Evolutionary conservation across 768 basidiomycete species (phyloP).

Genomic region (Russula earlei): DNA sequence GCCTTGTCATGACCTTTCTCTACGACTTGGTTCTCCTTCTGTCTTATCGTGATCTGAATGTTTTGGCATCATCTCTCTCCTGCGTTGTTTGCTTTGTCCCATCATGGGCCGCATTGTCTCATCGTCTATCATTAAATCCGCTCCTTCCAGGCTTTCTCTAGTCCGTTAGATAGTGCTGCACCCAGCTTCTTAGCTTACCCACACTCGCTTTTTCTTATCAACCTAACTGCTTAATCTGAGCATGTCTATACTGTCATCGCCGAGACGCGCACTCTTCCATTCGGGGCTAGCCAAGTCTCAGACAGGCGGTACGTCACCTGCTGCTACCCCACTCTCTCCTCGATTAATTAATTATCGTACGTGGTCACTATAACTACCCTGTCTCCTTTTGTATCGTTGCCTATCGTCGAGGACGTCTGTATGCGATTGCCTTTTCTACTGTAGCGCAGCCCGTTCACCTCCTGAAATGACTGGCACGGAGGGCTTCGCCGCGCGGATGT

Average conservation of each 20-base stretch:
- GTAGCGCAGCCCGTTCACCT: background rate
- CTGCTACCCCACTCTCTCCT: background rate
- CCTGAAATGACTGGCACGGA: too few species aligned
- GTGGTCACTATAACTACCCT: constrained; percentile 15
- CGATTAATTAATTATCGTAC: constrained; percentile 3
- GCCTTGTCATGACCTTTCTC: constrained; percentile 1
- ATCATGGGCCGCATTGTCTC: background rate
- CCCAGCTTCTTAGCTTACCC: background rate
- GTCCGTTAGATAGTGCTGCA: constrained; percentile 1
- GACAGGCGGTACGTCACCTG: background rate
- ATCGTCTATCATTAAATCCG: constrained; percentile 4
- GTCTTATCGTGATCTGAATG: background rate
- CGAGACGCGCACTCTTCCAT: background rate
- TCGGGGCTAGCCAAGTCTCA: background rate
- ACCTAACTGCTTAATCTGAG: background rate
- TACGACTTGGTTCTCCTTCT: background rate
- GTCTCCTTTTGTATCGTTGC: constrained; percentile 14
- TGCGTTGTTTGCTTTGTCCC: background rate
- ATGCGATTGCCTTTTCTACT: constrained; percentile 2
- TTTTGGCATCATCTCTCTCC: too few species aligned
- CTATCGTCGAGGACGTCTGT: background rate
- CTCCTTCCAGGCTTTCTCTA: background rate
- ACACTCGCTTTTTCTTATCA: constrained; percentile 3
- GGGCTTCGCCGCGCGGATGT: background rate
- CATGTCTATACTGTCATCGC: background rate